These are phyloP conservation scores for Boechera stricta DNA, from an alignment of 345 rosid species.

Conservation along the genomic window DNA sequence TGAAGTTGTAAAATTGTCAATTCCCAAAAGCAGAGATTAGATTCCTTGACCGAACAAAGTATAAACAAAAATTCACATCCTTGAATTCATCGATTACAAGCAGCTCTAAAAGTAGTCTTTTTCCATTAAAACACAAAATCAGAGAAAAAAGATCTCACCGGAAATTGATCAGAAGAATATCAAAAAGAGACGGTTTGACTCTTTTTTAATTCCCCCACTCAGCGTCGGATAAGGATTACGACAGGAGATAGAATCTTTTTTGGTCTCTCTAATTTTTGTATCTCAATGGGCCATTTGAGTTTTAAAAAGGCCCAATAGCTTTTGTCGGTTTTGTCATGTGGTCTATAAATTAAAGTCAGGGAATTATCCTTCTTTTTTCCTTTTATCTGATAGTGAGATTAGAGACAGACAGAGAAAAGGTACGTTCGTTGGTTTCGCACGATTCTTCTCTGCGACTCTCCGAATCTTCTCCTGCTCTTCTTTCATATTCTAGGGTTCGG, in stretches of 20 bases:
- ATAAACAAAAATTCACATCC: neutral
- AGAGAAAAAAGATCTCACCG: slow-evolving; percentile 21
- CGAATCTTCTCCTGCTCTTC: too few species aligned
- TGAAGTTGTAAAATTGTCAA: neutral
- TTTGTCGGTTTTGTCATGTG: neutral
- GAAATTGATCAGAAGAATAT: slow-evolving; percentile 28
- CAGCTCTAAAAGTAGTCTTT: neutral
- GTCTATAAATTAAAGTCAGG: too few species aligned
- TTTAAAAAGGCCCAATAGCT: neutral
- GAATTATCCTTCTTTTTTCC: too few species aligned
- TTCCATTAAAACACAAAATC: too few species aligned
- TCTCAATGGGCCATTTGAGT: neutral
- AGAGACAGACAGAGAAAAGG: too few species aligned
- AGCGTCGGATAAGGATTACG: neutral
- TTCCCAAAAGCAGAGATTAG: neutral
- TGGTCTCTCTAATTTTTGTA: neutral
- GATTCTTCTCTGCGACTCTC: too few species aligned
- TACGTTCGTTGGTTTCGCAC: too few species aligned
- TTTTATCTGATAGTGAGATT: too few species aligned
- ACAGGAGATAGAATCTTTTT: neutral
- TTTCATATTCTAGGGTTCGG: too few species aligned
- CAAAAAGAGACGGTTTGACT: slow-evolving; percentile 13
- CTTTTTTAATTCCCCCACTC: slow-evolving; percentile 9
- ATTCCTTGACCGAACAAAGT: neutral
- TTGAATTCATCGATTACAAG: neutral